Evolutionary conservation across 441 rosid genomes (phyloP).

Genomic region (Gossypium lobatum): DNA sequence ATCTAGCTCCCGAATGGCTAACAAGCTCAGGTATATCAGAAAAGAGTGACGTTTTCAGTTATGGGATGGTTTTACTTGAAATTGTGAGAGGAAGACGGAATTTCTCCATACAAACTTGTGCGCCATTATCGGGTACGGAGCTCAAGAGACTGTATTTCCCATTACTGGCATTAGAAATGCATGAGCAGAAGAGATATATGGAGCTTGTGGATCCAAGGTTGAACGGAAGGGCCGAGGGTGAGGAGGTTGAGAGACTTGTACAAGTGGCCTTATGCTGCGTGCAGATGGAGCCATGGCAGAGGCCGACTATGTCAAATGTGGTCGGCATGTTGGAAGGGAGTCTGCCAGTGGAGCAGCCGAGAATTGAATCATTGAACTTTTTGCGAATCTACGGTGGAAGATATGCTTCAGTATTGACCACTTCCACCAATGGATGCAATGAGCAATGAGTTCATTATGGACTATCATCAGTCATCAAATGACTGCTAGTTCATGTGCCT

Average conservation of each 20-base stretch:
- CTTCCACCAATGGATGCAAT: conserved; percentile 36
- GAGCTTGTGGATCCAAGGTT: conserved; percentile 72
- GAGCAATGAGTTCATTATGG: conserved; percentile 24
- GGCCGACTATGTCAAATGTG: conserved; percentile 64
- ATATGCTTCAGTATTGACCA: conserved; percentile 46
- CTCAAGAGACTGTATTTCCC: conserved; percentile 48
- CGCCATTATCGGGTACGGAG: conserved; percentile 28
- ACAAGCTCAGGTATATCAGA: conserved; percentile 71
- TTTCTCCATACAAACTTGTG: conserved; percentile 39
- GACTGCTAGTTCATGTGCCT: conserved; percentile 3
- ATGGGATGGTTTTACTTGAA: conserved; percentile 84
- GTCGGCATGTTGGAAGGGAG: conserved; percentile 77
- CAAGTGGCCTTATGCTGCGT: conserved; percentile 62
- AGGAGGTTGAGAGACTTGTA: conserved; percentile 64
- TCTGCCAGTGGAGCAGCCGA: conserved; percentile 46
- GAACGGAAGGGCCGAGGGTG: conserved; percentile 51
- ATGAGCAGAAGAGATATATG: conserved; percentile 59
- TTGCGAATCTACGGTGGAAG: conserved; percentile 65
- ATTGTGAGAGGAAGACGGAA: conserved; percentile 82
- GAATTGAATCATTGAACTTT: conserved; percentile 62
- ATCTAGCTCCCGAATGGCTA: conserved; percentile 93
- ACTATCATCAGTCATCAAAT: conserved; percentile 18
- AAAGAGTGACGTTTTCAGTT: conserved; percentile 85
- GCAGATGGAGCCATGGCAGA: conserved; percentile 55
- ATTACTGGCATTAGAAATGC: conserved; percentile 78